A percentile compares a stretch with the other conserved stretches of the same genome.
Evolutionary conservation across 805 yeast species (phyloP).

Genomic region (Zygosaccharomyces kombuchaensis): DNA sequence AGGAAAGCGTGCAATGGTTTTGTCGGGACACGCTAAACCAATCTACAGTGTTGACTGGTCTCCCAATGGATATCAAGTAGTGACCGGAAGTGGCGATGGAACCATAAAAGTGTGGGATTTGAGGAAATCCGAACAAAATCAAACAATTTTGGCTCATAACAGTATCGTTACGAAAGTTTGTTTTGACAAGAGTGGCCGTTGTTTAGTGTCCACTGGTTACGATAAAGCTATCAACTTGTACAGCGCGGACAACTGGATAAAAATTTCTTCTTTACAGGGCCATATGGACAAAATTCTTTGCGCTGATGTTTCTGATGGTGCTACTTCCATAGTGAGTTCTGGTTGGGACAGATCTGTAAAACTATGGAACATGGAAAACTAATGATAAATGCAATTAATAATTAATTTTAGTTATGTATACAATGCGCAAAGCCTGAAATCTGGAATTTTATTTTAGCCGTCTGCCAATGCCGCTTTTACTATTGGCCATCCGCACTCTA

Average conservation of each 20-base stretch:
- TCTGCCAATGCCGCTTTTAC: slow-evolving; percentile 12
- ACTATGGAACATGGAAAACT: slow-evolving; percentile 42
- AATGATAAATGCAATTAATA: neutral
- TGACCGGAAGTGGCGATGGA: slow-evolving; percentile 83
- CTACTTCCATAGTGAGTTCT: slow-evolving; percentile 48
- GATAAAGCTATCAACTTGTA: slow-evolving; percentile 64
- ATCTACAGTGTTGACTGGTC: slow-evolving; percentile 73
- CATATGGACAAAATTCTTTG: slow-evolving; percentile 71
- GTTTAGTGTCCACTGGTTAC: slow-evolving; percentile 59
- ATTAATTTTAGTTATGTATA: neutral
- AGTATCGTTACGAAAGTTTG: slow-evolving; percentile 64
- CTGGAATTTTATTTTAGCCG: slow-evolving; percentile 13
- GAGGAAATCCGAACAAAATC: slow-evolving; percentile 40
- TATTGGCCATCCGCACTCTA: slow-evolving; percentile 22
- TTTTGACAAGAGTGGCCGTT: slow-evolving; percentile 47
- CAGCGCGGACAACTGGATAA: slow-evolving; percentile 68
- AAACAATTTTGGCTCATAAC: slow-evolving; percentile 67
- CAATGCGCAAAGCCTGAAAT: neutral
- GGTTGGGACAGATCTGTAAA: slow-evolving; percentile 86
- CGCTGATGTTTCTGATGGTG: slow-evolving; percentile 49
- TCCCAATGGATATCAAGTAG: slow-evolving; percentile 66
- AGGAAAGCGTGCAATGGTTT: slow-evolving; percentile 56
- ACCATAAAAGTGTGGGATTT: slow-evolving; percentile 83
- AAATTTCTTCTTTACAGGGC: slow-evolving; percentile 47
- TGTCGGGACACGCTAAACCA: slow-evolving; percentile 68